Evolutionary conservation across 176 grass and related monocot genomes (phyloP).

Genomic region (Ensete glaucum): DNA sequence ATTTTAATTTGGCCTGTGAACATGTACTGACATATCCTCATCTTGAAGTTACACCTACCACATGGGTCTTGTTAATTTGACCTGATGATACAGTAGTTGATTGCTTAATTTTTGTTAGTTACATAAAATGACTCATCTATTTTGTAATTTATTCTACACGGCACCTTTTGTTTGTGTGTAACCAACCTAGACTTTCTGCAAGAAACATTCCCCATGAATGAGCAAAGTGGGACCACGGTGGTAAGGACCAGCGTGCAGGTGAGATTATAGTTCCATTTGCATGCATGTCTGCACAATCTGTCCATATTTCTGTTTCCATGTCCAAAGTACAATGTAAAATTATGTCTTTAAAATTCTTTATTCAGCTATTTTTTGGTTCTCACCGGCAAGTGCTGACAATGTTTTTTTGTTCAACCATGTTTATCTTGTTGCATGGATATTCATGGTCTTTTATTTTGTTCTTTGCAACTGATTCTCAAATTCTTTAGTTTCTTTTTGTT

Average conservation of each 20-base stretch:
- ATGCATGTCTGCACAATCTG: neutral
- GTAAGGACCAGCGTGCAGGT: neutral
- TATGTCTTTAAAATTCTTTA: neutral
- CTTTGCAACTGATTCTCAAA: neutral
- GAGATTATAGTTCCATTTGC: neutral
- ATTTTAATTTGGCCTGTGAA: no score
- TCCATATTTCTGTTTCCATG: neutral
- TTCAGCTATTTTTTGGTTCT: neutral
- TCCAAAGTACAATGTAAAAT: neutral
- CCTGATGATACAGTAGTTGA: no score
- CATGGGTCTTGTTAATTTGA: no score
- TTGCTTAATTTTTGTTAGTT: no score
- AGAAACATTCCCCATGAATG: neutral
- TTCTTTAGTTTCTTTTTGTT: slow-evolving; percentile 11
- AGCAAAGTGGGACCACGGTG: neutral
- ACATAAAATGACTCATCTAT: no score
- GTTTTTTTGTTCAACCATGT: neutral
- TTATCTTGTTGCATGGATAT: neutral
- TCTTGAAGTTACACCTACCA: no score
- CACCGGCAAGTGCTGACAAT: neutral
- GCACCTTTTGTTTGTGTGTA: neutral
- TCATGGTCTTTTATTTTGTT: neutral
- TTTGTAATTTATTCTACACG: neutral
- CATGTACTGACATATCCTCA: no score
- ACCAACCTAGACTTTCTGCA: no score